Conservation (phyloP, 1,284 basidiomycete genomes). For the Leccinum laetum region DNA sequence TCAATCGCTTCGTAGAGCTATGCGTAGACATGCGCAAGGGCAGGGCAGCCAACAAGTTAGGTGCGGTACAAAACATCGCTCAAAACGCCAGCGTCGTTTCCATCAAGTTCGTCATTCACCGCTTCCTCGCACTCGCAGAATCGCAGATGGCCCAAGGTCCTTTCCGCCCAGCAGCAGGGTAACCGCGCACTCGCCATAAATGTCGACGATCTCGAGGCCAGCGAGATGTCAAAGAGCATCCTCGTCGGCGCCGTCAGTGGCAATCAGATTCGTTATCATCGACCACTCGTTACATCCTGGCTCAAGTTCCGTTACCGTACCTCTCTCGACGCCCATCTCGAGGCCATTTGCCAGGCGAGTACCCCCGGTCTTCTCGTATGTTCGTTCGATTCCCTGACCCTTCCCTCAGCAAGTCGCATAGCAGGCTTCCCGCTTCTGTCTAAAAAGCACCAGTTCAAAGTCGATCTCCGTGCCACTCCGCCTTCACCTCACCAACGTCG, state of each 20-base stretch:
- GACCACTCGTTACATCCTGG: conserved; percentile 97
- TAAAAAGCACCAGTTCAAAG: conserved; percentile 89
- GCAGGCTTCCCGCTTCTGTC: conserved; percentile 97
- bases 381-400: background rate
- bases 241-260: conserved; percentile 87
- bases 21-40: conserved; percentile 97
- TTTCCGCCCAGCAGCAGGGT: conserved; percentile 85
- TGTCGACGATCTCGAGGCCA: conserved; percentile 89
- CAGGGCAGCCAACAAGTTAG: conserved; percentile 75
- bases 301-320: conserved; percentile 90
- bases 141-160: conserved; percentile 84
- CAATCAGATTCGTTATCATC: conserved; percentile 84
- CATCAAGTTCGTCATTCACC: conserved; percentile 62
- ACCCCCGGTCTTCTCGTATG: background rate
- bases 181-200: conserved; percentile 72
- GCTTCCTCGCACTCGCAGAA: background rate
- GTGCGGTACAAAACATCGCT: conserved; percentile 96
- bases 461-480: conserved; percentile 97
- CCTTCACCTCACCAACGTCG: conserved; percentile 92
- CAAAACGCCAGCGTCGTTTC: conserved; percentile 92
- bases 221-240: conserved; percentile 92
- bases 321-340: conserved; percentile 91
- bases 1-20: conserved; percentile 92
- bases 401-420: conserved; percentile 44
- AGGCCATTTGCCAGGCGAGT: conserved; percentile 91